phyloP scores from a whole-genome alignment of 768 basidiomycete genomes.

The Trametes meyenii region DNA sequence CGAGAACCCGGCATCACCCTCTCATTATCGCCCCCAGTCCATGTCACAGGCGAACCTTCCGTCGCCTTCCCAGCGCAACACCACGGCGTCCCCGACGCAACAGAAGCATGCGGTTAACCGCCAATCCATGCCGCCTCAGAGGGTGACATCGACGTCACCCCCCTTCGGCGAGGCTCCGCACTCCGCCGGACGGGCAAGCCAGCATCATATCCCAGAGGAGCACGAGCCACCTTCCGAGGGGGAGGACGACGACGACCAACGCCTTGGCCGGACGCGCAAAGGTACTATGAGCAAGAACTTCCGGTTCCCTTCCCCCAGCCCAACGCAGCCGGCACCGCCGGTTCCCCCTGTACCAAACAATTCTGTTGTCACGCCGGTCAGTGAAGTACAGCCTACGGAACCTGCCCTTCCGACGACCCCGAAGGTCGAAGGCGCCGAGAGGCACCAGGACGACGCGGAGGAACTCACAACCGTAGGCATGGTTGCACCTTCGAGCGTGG shows the following conservation, averaged over 20 bases:
- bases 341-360: slow-evolving; percentile 28
- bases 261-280: slow-evolving; percentile 39
- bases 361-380: slow-evolving; percentile 5
- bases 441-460: slow-evolving; percentile 10
- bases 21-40: slow-evolving; percentile 64
- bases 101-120: slow-evolving; percentile 47
- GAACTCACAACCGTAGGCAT: slow-evolving; percentile 37
- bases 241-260: slow-evolving; percentile 21
- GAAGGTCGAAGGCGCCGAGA: slow-evolving; percentile 12
- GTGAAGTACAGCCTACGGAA: slow-evolving; percentile 13
- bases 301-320: slow-evolving; percentile 32
- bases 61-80: slow-evolving; percentile 42
- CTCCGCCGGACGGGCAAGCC: slow-evolving; percentile 29
- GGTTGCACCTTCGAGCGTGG: slow-evolving; percentile 64
- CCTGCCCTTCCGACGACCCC: slow-evolving; percentile 15
- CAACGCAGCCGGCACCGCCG: slow-evolving; percentile 37
- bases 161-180: slow-evolving; percentile 45
- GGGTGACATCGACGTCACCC: slow-evolving; percentile 45
- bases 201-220: slow-evolving; percentile 50
- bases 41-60: slow-evolving; percentile 71
- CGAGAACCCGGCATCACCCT: slow-evolving; percentile 52
- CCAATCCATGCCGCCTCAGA: slow-evolving; percentile 67
- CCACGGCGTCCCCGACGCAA: slow-evolving; percentile 36
- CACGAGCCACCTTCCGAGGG: slow-evolving; percentile 35
- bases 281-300: slow-evolving; percentile 71